These are phyloP conservation scores for Dryadomyces quercus-mongolicae DNA, from an alignment of 2,329 filamentous ascomycete species.

Conservation along the genomic window DNA sequence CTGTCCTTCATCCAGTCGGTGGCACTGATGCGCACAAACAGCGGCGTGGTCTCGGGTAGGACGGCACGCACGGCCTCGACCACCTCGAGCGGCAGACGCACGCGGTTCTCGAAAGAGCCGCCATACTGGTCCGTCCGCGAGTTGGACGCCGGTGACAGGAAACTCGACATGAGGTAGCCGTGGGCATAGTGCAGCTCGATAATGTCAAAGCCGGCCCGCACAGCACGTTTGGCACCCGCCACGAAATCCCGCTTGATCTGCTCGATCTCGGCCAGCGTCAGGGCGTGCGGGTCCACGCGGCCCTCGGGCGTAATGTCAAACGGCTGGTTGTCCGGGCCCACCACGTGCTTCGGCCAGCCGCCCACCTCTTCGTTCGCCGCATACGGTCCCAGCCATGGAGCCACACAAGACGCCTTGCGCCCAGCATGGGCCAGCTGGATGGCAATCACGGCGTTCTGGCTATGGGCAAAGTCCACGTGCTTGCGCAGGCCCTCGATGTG, in stretches of 20 bases:
- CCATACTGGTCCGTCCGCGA: conserved; percentile 57
- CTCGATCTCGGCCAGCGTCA: conserved; percentile 54
- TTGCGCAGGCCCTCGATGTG: conserved; percentile 23
- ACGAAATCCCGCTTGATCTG: conserved; percentile 48
- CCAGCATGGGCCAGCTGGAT: conserved; percentile 64
- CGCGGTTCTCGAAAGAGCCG: conserved; percentile 60
- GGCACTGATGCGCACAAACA: conserved; percentile 62
- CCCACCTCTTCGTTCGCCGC: conserved; percentile 33
- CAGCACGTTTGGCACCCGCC: conserved; percentile 37
- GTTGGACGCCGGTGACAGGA: conserved; percentile 60
- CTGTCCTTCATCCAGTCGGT: conserved; percentile 63
- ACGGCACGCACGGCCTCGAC: conserved; percentile 47
- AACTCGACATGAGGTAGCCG: conserved; percentile 62
- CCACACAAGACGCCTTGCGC: conserved; percentile 36
- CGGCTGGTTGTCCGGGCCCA: conserved; percentile 20
- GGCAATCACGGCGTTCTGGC: conserved; percentile 49
- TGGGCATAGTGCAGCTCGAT: conserved; percentile 68
- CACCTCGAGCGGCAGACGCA: conserved; percentile 54
- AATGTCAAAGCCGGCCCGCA: conserved; percentile 54
- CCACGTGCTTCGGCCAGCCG: conserved; percentile 31
- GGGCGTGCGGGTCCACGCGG: conserved; percentile 35
- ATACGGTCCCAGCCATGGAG: conserved; percentile 42
- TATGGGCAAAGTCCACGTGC: conserved; percentile 30
- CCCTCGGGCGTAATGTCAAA: not conserved
- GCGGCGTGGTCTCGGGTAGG: conserved; percentile 49